phyloP scores from a whole-genome alignment of 2,329 filamentous ascomycete species.

The Coniochaeta prunicola region DNA sequence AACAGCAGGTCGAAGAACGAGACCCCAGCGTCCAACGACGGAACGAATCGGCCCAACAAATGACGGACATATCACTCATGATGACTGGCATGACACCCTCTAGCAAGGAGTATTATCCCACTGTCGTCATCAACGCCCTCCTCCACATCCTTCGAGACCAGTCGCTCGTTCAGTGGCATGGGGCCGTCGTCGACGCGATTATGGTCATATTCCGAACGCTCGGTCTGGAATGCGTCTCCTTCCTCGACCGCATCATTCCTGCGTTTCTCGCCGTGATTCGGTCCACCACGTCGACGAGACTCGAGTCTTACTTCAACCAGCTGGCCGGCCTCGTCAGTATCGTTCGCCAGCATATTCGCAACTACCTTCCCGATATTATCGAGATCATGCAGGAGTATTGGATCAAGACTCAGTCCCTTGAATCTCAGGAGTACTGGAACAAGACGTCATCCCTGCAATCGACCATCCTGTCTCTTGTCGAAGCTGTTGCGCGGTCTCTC shows the following conservation, averaged over 20 bases:
- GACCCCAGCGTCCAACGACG: slow-evolving; percentile 72
- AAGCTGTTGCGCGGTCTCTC: slow-evolving; percentile 86
- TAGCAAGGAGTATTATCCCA: slow-evolving; percentile 97
- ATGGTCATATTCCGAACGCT: slow-evolving; percentile 98
- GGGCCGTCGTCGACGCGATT: slow-evolving; percentile 90
- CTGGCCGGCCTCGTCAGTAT: slow-evolving; percentile 88
- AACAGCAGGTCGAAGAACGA: slow-evolving; percentile 75
- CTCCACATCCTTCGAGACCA: slow-evolving; percentile 87
- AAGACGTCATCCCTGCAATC: slow-evolving; percentile 72
- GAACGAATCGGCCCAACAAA: slow-evolving; percentile 53
- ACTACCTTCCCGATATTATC: slow-evolving; percentile 81
- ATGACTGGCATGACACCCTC: slow-evolving; percentile 96
- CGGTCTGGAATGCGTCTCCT: slow-evolving; percentile 91
- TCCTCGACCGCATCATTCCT: slow-evolving; percentile 88
- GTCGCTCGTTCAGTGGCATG: slow-evolving; percentile 85
- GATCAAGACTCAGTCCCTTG: slow-evolving; percentile 71
- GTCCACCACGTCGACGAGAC: slow-evolving; percentile 65
- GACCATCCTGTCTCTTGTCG: slow-evolving; percentile 86
- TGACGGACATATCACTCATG: slow-evolving; percentile 94
- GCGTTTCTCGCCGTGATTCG: slow-evolving; percentile 87
- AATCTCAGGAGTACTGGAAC: slow-evolving; percentile 87
- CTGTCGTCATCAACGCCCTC: slow-evolving; percentile 92
- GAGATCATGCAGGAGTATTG: slow-evolving; percentile 85
- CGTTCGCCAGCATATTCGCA: slow-evolving; percentile 91
- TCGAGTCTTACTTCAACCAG: slow-evolving; percentile 97